Percentiles rank a stretch among this genome's conserved stretches.
phyloP scores from a whole-genome alignment of 768 basidiomycete species.

The Termitomyces sp. region DNA sequence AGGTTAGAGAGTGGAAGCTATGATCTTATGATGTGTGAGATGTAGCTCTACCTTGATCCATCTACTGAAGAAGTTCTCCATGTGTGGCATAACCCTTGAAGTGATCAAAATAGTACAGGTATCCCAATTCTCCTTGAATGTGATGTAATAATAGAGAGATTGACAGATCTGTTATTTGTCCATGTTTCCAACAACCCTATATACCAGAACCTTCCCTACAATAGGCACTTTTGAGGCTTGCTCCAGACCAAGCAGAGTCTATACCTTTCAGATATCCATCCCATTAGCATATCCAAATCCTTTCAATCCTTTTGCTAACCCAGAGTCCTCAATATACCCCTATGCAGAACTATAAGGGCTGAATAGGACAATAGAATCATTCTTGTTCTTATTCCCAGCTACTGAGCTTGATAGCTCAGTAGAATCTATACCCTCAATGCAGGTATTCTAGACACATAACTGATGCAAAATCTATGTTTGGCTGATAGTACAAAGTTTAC shows the following conservation, averaged over 20 bases:
- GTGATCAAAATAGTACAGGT: constrained; percentile 14
- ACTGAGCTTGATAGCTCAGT: constrained; percentile 1
- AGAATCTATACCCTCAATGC: constrained; percentile 8
- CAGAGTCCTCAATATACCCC: constrained; percentile 9
- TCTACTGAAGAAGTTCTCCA: constrained; percentile 13
- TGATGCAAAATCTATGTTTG: no score
- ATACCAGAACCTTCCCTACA: constrained; percentile 15
- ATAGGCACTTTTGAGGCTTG: constrained; percentile 6
- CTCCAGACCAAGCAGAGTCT: constrained; percentile 12
- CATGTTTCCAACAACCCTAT: constrained; percentile 19
- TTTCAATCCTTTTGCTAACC: constrained; percentile 8
- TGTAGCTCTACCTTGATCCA: constrained; percentile 18
- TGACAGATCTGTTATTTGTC: constrained; percentile 4
- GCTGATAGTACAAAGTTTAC: no score
- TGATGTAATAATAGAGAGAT: no score
- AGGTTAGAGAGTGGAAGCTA: constrained; percentile 12
- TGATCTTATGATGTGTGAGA: constrained; percentile 14
- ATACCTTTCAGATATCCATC: constrained; percentile 11
- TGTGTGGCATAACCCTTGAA: constrained; percentile 17
- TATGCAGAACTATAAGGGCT: constrained; percentile 8
- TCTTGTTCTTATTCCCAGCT: constrained; percentile 14
- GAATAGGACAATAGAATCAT: constrained; percentile 17
- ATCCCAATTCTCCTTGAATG: not conserved
- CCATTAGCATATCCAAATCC: constrained; percentile 18
- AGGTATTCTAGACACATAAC: constrained; percentile 14